Evolutionary conservation across 352 stramenopile genomes (phyloP).

Genomic region (Phytophthora quininea): DNA sequence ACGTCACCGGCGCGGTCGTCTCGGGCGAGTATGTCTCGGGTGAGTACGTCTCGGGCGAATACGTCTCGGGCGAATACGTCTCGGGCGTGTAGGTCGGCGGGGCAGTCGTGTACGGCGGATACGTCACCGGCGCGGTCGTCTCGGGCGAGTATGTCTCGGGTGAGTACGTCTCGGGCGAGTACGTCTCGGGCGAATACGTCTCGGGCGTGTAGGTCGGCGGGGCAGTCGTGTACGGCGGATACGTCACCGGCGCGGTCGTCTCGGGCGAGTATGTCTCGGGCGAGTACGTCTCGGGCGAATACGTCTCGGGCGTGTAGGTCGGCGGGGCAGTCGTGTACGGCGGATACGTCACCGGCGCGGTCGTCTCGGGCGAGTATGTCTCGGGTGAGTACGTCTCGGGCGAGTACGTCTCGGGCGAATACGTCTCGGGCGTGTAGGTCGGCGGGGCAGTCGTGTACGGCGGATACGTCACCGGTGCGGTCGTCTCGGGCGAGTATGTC

Average conservation of each 20-base stretch:
- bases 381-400: background rate
- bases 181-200: background rate
- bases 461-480: background rate
- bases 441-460: background rate
- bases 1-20: constrained; percentile 3
- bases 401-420: constrained; percentile 4
- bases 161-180: constrained; percentile 1
- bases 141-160: background rate
- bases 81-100: background rate
- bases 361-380: constrained; percentile 5
- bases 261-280: background rate
- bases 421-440: constrained; percentile 10
- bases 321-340: background rate
- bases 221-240: background rate
- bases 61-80: constrained; percentile 1
- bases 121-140: background rate
- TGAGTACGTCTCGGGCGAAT: background rate
- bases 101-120: background rate
- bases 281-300: no score
- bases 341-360: background rate
- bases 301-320: background rate
- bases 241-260: background rate
- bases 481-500: constrained; percentile 4
- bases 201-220: constrained; percentile 11
- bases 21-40: constrained; percentile 3